Base-by-base conservation (phyloP, 2,329 filamentous ascomycete genomes). In the Xylariaceae sp. region DNA sequence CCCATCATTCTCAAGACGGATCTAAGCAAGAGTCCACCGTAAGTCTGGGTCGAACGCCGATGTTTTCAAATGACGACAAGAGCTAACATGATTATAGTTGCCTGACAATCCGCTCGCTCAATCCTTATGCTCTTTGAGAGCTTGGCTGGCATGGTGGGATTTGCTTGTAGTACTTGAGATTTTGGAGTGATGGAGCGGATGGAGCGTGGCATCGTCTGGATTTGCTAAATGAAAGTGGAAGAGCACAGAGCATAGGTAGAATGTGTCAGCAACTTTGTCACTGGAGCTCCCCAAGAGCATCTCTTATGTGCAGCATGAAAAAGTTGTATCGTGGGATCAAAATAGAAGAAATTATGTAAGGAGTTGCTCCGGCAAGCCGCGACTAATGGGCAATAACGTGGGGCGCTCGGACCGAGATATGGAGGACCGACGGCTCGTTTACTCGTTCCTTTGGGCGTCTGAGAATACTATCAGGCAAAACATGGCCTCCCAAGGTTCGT, bases 1-100 rank as follows among this genome's bases (percentile, higher is more conserved):
- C 95, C 95, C n/a, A 90, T 99, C 66, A 96, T 99, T 74, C 79
- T 99, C 71, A 98, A 96, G 87, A 98, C 95, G 65, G 95, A 99
- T 79, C 85, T 99, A 70, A 91, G 84, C 79, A 99, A 99, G 90
- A 98, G 94, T 80, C 95, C 95, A 78, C 95, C 95, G 93, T 99
- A 90, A 87, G 95, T 94, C 44, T 40, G 53, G 8, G n/a, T 44
- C 7, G 12, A 23, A 33, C 1, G 23, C 26, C 5, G 6, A 14
- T 33, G 4, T 24, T 23, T 21, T 33, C 4, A 19, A 28, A 23
- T 11, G 34, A 34, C 17, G 34, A 6, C 14, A 29, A 1, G 19
- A 29, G 69, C 78, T 82, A 75, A 83, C 66, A 31, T 36, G 11
- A 2, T 51, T 5, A 24, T 64, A 88, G 86, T 68, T 88, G 86